Evolutionary conservation across 305 asterid species (phyloP).

Genomic region (Rubia peregrina): DNA sequence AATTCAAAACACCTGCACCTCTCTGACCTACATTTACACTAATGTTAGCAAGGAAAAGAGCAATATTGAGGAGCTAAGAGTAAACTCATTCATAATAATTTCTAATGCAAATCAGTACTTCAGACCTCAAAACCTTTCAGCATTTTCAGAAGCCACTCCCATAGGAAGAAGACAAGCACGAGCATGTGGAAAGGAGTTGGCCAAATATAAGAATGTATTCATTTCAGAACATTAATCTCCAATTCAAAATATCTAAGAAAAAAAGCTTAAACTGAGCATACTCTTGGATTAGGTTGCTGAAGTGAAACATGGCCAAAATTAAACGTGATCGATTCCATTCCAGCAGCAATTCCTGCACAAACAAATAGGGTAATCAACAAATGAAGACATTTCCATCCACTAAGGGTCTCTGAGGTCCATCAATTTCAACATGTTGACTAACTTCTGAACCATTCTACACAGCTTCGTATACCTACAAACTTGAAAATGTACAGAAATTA

Average conservation of each 20-base stretch:
- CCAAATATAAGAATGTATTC: constrained; percentile 29
- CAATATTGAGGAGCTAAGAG: constrained; percentile 2
- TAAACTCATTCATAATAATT: constrained; percentile 3
- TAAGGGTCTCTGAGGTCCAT: no score
- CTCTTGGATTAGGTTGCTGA: constrained; percentile 45
- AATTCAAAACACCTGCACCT: constrained; percentile 75
- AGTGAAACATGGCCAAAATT: constrained; percentile 32
- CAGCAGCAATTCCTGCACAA: constrained; percentile 76
- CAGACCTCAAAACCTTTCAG: constrained; percentile 59
- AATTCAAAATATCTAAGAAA: not conserved
- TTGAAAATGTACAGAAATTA: no score
- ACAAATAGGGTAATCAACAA: constrained; percentile 2
- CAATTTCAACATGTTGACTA: no score
- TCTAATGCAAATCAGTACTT: constrained; percentile 9
- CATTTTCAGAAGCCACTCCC: constrained; percentile 95
- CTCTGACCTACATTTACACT: constrained; percentile 51
- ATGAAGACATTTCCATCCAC: not conserved
- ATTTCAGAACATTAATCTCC: constrained; percentile 10
- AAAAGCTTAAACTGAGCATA: constrained; percentile 22
- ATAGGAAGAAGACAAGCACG: constrained; percentile 89
- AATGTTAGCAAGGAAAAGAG: not conserved
- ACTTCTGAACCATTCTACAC: no score
- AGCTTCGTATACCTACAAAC: no score
- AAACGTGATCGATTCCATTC: constrained; percentile 75
- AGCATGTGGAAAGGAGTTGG: constrained; percentile 50